phyloP scores from a whole-genome alignment of 805 yeast species.

The Wickerhamiella bombiphila region DNA sequence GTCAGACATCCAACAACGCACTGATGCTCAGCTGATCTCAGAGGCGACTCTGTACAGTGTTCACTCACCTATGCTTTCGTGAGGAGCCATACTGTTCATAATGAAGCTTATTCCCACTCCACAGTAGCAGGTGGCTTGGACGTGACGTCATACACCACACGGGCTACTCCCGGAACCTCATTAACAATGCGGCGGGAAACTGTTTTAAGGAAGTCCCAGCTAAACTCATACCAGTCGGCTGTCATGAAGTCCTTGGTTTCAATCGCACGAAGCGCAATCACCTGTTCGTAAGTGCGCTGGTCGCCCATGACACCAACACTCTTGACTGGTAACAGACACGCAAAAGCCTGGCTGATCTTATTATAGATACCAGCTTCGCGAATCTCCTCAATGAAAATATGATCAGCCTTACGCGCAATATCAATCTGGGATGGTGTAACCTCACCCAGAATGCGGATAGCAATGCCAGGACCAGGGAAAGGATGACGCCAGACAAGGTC shows the following conservation, averaged over 20 bases:
- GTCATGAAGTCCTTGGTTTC: conserved; percentile 99
- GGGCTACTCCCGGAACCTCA: conserved; percentile 97
- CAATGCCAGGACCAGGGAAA: conserved; percentile 99
- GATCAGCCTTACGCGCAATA: conserved; percentile 95
- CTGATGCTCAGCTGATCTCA: too few relatives aligned
- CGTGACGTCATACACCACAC: conserved; percentile 97
- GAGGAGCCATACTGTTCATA: too few relatives aligned
- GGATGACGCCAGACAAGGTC: conserved; percentile 99
- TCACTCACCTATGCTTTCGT: too few relatives aligned
- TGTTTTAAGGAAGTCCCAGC: conserved; percentile 76
- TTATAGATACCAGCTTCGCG: conserved; percentile 82
- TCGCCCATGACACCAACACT: conserved; percentile 99
- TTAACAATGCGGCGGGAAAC: conserved; percentile 94
- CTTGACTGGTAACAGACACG: conserved; percentile 90
- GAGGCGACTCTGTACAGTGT: too few relatives aligned
- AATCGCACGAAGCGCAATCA: conserved; percentile 95
- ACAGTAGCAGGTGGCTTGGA: conserved; percentile 99
- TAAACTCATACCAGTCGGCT: conserved; percentile 97
- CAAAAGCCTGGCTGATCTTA: conserved; percentile 94
- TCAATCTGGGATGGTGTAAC: conserved; percentile 86
- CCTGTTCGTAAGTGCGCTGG: conserved; percentile 98
- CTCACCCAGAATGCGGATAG: conserved; percentile 94
- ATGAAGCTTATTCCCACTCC: conserved; percentile 73
- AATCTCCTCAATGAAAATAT: conserved; percentile 91
- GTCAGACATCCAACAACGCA: too few relatives aligned